phyloP scores from a whole-genome alignment of 164 flowering plant species.

The Macadamia tetraphylla region DNA sequence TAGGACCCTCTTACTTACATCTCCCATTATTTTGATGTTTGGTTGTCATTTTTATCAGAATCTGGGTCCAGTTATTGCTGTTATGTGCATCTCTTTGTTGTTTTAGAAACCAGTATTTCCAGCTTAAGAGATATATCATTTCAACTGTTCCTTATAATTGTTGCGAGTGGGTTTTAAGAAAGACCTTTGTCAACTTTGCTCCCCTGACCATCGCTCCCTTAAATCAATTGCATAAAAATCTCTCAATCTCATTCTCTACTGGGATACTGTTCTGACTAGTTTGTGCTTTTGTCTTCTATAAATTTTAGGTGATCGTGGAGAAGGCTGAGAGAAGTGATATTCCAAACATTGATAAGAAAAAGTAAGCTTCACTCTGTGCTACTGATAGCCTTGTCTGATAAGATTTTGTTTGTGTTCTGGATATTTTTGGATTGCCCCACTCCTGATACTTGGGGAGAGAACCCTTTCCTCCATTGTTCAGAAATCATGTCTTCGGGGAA shows the following conservation, averaged over 20 bases:
- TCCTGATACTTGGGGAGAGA: not conserved
- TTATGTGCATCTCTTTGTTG: too few relatives aligned
- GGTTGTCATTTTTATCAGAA: too few relatives aligned
- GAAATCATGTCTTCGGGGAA: too few relatives aligned
- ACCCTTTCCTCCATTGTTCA: too few relatives aligned
- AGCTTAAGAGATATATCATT: too few relatives aligned
- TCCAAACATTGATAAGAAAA: conserved; percentile 81
- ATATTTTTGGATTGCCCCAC: not conserved
- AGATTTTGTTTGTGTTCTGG: not conserved
- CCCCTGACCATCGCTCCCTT: not conserved
- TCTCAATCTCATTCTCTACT: not conserved
- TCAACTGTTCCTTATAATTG: too few relatives aligned
- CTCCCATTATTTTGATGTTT: too few relatives aligned
- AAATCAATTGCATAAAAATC: not conserved
- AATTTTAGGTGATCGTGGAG: not conserved
- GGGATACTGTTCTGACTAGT: not conserved
- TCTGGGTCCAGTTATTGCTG: too few relatives aligned
- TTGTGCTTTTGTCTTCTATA: not conserved
- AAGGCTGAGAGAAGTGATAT: conserved; percentile 1
- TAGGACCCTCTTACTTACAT: too few relatives aligned
- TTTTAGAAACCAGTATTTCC: too few relatives aligned
- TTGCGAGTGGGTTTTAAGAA: too few relatives aligned
- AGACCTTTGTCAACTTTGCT: too few relatives aligned
- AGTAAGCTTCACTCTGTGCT: conserved; percentile 31
- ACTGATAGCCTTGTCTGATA: not conserved